A percentile compares a stretch with the other conserved stretches of the same genome.
phyloP scores from a whole-genome alignment of 352 stramenopile species.

The Blastocystis sp. region DNA sequence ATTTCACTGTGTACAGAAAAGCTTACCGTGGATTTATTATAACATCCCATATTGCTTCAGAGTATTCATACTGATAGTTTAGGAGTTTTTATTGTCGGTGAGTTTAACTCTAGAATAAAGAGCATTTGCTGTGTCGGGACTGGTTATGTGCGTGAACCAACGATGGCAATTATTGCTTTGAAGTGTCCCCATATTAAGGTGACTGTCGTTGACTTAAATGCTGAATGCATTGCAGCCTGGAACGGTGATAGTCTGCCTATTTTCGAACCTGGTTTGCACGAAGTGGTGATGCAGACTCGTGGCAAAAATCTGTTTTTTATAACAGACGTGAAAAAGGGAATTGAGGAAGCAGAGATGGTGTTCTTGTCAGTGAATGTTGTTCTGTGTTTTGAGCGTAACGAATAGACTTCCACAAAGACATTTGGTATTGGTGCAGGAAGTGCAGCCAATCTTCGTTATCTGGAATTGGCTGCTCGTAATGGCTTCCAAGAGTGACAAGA shows the following conservation, averaged over 20 bases:
- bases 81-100: too few relatives aligned
- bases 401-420: constrained; percentile 97
- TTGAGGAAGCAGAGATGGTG: constrained; percentile 92
- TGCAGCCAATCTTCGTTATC: constrained; percentile 97
- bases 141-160: constrained; percentile 96
- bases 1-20: too few relatives aligned
- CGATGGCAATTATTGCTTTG: constrained; percentile 97
- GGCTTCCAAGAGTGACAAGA: constrained; percentile 85
- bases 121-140: constrained; percentile 80
- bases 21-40: too few relatives aligned
- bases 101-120: background rate
- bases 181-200: constrained; percentile 93
- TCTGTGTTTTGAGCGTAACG: background rate
- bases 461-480: constrained; percentile 92
- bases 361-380: constrained; percentile 79
- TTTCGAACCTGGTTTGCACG: constrained; percentile 87
- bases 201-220: constrained; percentile 89
- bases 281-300: constrained; percentile 84
- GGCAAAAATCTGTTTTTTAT: constrained; percentile 97
- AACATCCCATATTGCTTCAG: too few relatives aligned
- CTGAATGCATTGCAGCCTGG: constrained; percentile 93
- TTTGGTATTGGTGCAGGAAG: constrained; percentile 90
- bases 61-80: too few relatives aligned
- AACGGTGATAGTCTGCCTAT: constrained; percentile 91
- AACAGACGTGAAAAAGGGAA: constrained; percentile 90